phyloP scores from a whole-genome alignment of 768 basidiomycete species.

The Tylopilus felleus region DNA sequence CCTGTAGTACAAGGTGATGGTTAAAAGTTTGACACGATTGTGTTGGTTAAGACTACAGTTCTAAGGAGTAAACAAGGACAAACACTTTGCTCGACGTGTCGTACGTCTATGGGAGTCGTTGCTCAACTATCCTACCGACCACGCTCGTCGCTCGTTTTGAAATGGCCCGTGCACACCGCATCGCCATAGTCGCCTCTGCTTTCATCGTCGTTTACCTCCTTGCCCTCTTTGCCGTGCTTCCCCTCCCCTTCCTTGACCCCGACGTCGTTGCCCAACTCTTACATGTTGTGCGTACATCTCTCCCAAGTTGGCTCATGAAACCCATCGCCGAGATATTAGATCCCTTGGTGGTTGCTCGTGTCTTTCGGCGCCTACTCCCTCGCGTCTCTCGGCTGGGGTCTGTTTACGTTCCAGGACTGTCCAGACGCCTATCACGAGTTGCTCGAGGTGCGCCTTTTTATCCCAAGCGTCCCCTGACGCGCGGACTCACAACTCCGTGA shows the following conservation, averaged over 20 bases:
- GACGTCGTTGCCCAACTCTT: conserved; percentile 4
- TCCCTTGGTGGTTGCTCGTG: conserved; percentile 82
- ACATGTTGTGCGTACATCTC: conserved; percentile 11
- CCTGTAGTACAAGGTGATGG: too few relatives aligned
- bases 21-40: too few relatives aligned
- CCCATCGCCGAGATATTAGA: not conserved
- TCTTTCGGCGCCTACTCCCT: conserved; percentile 78
- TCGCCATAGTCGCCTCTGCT: conserved; percentile 44
- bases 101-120: too few relatives aligned
- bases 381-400: conserved; percentile 71
- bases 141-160: not conserved
- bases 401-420: conserved; percentile 72
- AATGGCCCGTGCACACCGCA: conserved; percentile 66
- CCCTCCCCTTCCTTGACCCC: conserved; percentile 14
- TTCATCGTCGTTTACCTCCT: conserved; percentile 43
- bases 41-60: too few relatives aligned
- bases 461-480: not conserved
- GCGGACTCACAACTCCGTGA: not conserved
- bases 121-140: too few relatives aligned
- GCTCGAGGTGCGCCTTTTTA: conserved; percentile 40
- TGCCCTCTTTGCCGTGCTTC: conserved; percentile 11
- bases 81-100: too few relatives aligned
- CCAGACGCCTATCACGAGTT: conserved; percentile 76
- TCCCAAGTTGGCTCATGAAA: not conserved
- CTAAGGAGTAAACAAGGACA: too few relatives aligned